Conservation (phyloP, 495 filamentous ascomycete genomes). For the Penicillium malachiteum region DNA sequence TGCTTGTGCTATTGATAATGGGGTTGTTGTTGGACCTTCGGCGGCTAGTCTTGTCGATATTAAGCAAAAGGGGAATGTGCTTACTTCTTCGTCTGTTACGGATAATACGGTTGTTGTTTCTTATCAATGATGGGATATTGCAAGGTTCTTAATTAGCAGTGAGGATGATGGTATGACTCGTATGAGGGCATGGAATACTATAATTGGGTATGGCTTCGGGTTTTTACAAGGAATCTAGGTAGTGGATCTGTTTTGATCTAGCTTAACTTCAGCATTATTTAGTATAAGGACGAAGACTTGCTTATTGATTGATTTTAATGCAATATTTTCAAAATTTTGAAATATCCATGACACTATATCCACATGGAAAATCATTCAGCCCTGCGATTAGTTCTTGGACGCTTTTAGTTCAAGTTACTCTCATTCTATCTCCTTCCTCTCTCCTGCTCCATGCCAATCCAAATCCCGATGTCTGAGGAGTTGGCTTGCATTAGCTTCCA, state of each 20-base stretch:
- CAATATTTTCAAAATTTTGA: not conserved
- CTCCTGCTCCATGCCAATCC: no score
- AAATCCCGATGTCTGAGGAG: no score
- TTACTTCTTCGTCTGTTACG: slow-evolving; percentile 41
- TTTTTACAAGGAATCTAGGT: not conserved
- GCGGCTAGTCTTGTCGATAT: slow-evolving; percentile 50
- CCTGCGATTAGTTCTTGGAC: no score
- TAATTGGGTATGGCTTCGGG: not conserved
- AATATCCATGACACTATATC: not conserved
- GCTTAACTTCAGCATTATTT: no score
- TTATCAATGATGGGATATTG: slow-evolving; percentile 6
- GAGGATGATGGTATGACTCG: not conserved
- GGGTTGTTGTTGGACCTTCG: slow-evolving; percentile 29
- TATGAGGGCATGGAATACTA: not conserved
- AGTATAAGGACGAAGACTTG: not conserved
- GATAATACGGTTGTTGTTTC: slow-evolving; percentile 30
- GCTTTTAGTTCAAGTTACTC: no score
- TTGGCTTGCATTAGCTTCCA: no score
- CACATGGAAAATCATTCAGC: no score
- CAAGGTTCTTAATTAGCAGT: not conserved
- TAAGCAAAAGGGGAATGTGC: slow-evolving; percentile 39
- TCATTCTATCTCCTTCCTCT: no score
- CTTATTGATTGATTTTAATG: not conserved
- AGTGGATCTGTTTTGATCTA: no score
- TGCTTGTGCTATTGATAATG: slow-evolving; percentile 29